phyloP scores from a whole-genome alignment of 179 eudicot genomes.

The Nepenthes alata region DNA sequence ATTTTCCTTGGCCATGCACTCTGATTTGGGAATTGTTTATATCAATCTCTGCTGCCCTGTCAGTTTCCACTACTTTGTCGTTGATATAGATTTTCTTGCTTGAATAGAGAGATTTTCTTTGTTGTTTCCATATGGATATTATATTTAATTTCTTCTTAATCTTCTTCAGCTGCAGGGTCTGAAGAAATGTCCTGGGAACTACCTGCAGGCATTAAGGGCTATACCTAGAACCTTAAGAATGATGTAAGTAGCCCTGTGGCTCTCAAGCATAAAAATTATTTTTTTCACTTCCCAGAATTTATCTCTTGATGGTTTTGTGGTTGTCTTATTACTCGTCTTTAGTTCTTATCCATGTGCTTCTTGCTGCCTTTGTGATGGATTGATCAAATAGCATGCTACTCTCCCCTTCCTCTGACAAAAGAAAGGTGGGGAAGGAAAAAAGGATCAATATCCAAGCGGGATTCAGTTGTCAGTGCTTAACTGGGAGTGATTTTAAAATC shows the following conservation, averaged over 20 bases:
- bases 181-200: slow-evolving; percentile 73
- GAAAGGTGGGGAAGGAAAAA: background rate
- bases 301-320: background rate
- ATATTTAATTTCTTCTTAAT: slow-evolving; percentile 3
- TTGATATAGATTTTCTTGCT: too few species aligned
- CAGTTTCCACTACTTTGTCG: too few species aligned
- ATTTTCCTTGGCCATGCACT: too few species aligned
- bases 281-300: background rate
- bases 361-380: background rate
- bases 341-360: background rate
- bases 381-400: background rate
- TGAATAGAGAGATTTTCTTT: too few species aligned
- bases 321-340: too few species aligned
- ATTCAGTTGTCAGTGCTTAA: background rate
- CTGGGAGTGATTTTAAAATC: too few species aligned
- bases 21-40: too few species aligned
- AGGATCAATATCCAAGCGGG: background rate
- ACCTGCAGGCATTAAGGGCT: slow-evolving; percentile 66
- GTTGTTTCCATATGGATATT: background rate
- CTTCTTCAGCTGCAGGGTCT: slow-evolving; percentile 59
- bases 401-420: background rate
- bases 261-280: background rate
- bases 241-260: slow-evolving; percentile 51
- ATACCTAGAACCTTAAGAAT: slow-evolving; percentile 93
- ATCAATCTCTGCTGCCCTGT: too few species aligned